phyloP scores from a whole-genome alignment of 192 early-diverging fungal genomes.

The Phycomyces blakesleeanus region DNA sequence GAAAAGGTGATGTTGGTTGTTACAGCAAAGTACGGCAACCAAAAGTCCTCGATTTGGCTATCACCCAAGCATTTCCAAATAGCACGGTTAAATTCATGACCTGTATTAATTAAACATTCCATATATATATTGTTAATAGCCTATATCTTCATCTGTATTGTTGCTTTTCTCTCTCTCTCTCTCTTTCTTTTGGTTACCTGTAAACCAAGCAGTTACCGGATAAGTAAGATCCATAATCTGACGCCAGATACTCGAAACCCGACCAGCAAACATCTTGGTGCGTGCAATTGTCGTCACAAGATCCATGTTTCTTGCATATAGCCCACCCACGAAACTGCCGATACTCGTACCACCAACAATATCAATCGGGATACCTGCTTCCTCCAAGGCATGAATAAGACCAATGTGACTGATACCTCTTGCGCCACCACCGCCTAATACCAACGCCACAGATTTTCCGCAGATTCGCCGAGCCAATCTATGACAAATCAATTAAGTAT shows the following conservation, averaged over 20 bases:
- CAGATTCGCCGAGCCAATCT: constrained; percentile 89
- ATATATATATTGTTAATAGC: no score
- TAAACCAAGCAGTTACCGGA: constrained; percentile 86
- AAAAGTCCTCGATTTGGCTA: constrained; percentile 95
- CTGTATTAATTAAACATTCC: constrained; percentile 25
- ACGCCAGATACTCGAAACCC: constrained; percentile 83
- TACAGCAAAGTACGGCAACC: constrained; percentile 93
- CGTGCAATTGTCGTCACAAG: constrained; percentile 84
- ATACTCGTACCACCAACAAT: constrained; percentile 98
- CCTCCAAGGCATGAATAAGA: constrained; percentile 90
- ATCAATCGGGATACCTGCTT: constrained; percentile 96
- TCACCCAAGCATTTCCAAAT: constrained; percentile 95
- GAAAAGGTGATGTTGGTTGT: constrained; percentile 97
- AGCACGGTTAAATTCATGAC: constrained; percentile 93
- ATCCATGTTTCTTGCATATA: constrained; percentile 88
- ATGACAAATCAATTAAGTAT: neutral
- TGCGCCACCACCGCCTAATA: constrained; percentile 95
- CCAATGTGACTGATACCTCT: constrained; percentile 92
- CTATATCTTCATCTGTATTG: neutral
- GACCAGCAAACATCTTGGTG: constrained; percentile 76
- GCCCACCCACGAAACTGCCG: constrained; percentile 91
- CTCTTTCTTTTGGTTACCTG: constrained; percentile 42
- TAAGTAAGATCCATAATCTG: constrained; percentile 93
- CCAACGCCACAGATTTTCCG: constrained; percentile 87
- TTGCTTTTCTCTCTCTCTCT: no score